A percentile compares a stretch with the other conserved stretches of the same genome.
Conservation (phyloP, 2,329 filamentous ascomycete species). For the Trichoderma polysporum region DNA sequence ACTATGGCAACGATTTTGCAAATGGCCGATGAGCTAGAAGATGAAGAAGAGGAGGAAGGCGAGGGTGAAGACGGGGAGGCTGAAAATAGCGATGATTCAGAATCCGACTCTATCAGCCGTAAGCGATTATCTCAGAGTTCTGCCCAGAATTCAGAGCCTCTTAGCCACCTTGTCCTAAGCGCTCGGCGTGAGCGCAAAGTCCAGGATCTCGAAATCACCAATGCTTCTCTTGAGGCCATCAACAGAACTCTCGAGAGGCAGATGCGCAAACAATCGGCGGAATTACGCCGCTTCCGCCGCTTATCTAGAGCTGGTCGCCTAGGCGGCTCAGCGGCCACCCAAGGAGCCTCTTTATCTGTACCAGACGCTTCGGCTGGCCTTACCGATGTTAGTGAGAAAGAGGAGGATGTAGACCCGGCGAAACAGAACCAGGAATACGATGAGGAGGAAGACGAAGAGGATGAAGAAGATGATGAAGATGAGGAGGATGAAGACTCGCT, state of each 20-base stretch:
- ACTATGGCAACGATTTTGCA: conserved; percentile 58
- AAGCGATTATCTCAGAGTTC: conserved; percentile 55
- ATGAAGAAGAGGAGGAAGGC: conserved; percentile 28
- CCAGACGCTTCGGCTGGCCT: conserved; percentile 46
- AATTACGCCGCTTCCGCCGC: conserved; percentile 82
- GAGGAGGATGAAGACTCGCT: conserved; percentile 49
- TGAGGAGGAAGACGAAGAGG: conserved; percentile 44
- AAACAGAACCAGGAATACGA: conserved; percentile 43
- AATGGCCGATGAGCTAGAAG: conserved; percentile 51
- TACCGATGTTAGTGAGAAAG: conserved; percentile 50
- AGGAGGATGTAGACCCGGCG: conserved; percentile 21
- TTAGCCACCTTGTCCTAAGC: conserved; percentile 79
- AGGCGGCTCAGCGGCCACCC: conserved; percentile 49
- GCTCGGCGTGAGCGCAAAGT: conserved; percentile 92
- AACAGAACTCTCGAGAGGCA: conserved; percentile 91
- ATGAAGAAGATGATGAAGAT: conserved; percentile 44
- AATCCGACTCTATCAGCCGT: conserved; percentile 52
- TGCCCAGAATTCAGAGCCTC: conserved; percentile 56
- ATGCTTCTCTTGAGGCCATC: conserved; percentile 91
- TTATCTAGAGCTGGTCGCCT: conserved; percentile 78
- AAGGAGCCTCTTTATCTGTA: conserved; percentile 45
- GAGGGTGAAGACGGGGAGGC: conserved; percentile 28
- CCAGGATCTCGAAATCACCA: conserved; percentile 92
- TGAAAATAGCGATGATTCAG: conserved; percentile 36
- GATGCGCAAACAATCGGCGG: conserved; percentile 84